These are phyloP conservation scores for Suillus hirtellus DNA, from an alignment of 768 basidiomycete species.

Conservation along the genomic window DNA sequence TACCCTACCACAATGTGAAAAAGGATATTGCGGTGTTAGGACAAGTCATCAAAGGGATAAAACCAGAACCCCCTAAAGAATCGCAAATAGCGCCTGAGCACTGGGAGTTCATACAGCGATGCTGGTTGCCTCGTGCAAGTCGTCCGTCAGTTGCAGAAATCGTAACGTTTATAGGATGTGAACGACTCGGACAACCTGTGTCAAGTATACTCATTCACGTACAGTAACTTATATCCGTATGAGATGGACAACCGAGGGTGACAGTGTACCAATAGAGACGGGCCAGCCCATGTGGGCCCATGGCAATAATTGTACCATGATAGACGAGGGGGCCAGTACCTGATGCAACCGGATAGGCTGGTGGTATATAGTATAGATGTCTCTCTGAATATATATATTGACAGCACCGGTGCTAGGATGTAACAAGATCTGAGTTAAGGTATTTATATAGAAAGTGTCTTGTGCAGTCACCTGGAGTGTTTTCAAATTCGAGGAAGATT, in stretches of 20 bases:
- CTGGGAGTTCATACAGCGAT: slow-evolving; percentile 1
- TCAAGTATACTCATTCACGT: too few relatives aligned
- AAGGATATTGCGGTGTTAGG: background rate
- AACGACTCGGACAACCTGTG: background rate
- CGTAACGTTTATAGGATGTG: background rate
- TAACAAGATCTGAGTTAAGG: background rate
- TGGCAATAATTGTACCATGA: too few relatives aligned
- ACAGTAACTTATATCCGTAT: too few relatives aligned
- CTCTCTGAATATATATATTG: background rate
- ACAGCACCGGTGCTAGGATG: background rate
- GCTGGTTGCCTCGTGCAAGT: background rate
- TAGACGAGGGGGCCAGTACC: too few relatives aligned
- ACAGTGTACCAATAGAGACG: too few relatives aligned
- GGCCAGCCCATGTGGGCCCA: too few relatives aligned
- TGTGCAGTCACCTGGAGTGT: background rate
- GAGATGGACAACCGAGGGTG: too few relatives aligned
- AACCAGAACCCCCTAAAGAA: background rate
- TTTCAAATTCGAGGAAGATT: background rate
- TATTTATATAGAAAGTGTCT: background rate
- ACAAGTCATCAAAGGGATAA: background rate
- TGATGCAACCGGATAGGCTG: too few relatives aligned
- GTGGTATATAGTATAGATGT: too few relatives aligned
- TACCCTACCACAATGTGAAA: background rate
- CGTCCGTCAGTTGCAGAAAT: background rate
- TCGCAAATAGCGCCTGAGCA: background rate